These are phyloP conservation scores for Chaetomium tenue DNA, from an alignment of 495 filamentous ascomycete species.

Conservation along the genomic window DNA sequence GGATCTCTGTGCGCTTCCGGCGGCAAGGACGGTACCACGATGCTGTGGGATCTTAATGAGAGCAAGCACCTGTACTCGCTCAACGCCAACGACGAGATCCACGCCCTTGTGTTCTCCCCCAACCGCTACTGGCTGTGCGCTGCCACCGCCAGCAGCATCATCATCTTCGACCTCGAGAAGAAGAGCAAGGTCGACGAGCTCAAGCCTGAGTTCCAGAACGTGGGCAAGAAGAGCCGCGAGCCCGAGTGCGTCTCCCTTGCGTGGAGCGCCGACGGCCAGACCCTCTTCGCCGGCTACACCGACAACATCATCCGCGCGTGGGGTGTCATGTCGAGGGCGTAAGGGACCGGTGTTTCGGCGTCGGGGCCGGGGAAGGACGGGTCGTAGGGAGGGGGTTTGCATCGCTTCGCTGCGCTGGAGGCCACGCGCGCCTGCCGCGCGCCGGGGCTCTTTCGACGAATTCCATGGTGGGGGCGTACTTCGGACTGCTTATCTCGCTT, in stretches of 20 bases:
- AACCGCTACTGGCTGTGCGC: slow-evolving; percentile 99
- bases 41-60: slow-evolving; percentile 99
- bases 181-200: slow-evolving; percentile 99
- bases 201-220: slow-evolving; percentile 94
- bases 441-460: slow-evolving; percentile 35
- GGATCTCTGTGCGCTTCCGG: slow-evolving; percentile 98
- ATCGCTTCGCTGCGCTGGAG: slow-evolving; percentile 31
- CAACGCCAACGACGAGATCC: slow-evolving; percentile 99
- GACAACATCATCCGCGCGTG: slow-evolving; percentile 99
- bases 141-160: slow-evolving; percentile 93
- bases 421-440: slow-evolving; percentile 21
- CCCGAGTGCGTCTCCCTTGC: slow-evolving; percentile 97
- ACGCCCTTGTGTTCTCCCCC: slow-evolving; percentile 99
- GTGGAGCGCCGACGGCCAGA: slow-evolving; percentile 98
- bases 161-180: slow-evolving; percentile 99
- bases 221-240: slow-evolving; percentile 98
- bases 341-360: slow-evolving; percentile 35
- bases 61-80: slow-evolving; percentile 99
- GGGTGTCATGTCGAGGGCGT: slow-evolving; percentile 86
- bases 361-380: slow-evolving; percentile 24
- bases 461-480: slow-evolving; percentile 43
- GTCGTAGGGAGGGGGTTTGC: slow-evolving; percentile 28
- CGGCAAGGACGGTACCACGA: slow-evolving; percentile 99
- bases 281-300: slow-evolving; percentile 98
- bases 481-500: slow-evolving; percentile 42